These are phyloP conservation scores for Penicillium verrucosum DNA, from an alignment of 2,329 filamentous ascomycete genomes.

Conservation along the genomic window DNA sequence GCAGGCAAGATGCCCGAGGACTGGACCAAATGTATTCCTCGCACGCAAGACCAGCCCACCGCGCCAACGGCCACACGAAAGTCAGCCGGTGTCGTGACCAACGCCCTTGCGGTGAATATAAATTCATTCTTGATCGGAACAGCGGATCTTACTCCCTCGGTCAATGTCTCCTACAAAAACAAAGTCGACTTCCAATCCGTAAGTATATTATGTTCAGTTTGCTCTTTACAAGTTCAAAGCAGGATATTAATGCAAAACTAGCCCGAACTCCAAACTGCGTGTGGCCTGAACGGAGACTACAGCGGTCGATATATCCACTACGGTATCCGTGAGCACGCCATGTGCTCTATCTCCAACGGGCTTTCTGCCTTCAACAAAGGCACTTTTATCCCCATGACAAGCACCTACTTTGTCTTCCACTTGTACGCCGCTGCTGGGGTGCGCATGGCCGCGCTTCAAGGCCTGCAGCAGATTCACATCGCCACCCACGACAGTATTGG, in stretches of 20 bases:
- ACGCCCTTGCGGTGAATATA: conserved; percentile 50
- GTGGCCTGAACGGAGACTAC: conserved; percentile 51
- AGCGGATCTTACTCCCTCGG: conserved; percentile 52
- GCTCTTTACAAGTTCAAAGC: not conserved
- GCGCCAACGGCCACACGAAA: conserved; percentile 50
- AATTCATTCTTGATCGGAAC: conserved; percentile 54
- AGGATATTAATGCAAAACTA: conserved; percentile 18
- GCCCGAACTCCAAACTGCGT: conserved; percentile 29
- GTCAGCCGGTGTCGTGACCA: conserved; percentile 50
- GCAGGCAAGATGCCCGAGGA: conserved; percentile 48
- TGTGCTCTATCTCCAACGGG: conserved; percentile 78
- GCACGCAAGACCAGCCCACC: conserved; percentile 45
- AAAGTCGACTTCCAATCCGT: conserved; percentile 53
- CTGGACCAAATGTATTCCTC: conserved; percentile 53
- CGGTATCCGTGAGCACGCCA: conserved; percentile 61
- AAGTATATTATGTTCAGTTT: conserved; percentile 13
- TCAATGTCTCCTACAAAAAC: conserved; percentile 55
- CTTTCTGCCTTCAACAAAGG: conserved; percentile 56
- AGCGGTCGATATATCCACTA: conserved; percentile 52
- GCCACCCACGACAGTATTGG: conserved; percentile 62
- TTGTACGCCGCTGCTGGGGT: conserved; percentile 56
- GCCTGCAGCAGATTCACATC: conserved; percentile 56
- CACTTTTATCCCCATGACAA: conserved; percentile 57
- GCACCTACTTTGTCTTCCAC: conserved; percentile 64
- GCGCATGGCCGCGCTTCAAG: conserved; percentile 58